Evolutionary conservation across 345 rosid genomes (phyloP), one percentile per base, ranked within the genome.

Genomic region (Kandelia obovata): DNA sequence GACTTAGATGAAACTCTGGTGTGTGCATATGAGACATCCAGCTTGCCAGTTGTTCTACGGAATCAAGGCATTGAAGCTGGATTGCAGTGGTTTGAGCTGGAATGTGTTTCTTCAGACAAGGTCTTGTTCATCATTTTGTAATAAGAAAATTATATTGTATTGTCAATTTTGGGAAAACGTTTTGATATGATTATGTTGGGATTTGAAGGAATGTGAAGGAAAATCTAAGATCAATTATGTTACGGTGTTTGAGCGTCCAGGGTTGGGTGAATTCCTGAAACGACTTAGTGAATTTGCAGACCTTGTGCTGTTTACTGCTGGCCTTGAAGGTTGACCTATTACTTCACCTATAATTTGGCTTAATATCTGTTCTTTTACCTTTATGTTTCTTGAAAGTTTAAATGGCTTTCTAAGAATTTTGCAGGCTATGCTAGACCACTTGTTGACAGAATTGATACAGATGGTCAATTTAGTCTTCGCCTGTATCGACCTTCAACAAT

Each of bases 221-320:
- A 92, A 87, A 65, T 81, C 86, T 52, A 95, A 87, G 87, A 79
- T 95, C 88, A 95, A 83, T 71, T 85, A 92, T 53, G 95, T 92
- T 27, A 96, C 98, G 2, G 99, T 96, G 72, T 96, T 92, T 82
- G 97, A 96, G 83, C 98, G 98, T 72, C 99, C 98, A 9, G 99
- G 99, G 31, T 69, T 95, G 78, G 85, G 80, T 46, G 92, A 90
- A 63, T 95, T 95, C 77, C 79, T 95, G 7, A 85, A 85, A 67
- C 68, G 85, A 74, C 83, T 95, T 25, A 88, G 94, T 71, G 77
- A 86, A 67, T 95, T 90, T 80, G 91, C 96, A 0, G 96, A 95
- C 70, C 99, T 92, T 76, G 82, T 92, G 70, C 81, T 95, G n/a
- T 95, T 95, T 73, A 95, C 99, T 6, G 99, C 98, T 77, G 99